Base-by-base conservation (phyloP, 2,329 filamentous ascomycete genomes). In the Aspergillus hortae region DNA sequence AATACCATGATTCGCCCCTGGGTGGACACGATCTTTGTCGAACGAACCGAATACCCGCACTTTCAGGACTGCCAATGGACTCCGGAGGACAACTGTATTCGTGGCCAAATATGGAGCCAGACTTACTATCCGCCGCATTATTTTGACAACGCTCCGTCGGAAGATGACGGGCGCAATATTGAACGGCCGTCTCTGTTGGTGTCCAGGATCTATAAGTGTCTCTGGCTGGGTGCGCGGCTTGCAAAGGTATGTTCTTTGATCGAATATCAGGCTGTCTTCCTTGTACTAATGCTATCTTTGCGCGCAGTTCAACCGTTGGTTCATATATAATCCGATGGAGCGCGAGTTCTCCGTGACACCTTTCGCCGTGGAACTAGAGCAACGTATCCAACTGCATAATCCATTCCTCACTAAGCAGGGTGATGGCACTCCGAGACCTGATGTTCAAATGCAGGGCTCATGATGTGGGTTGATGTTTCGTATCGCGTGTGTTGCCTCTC, bases 21-120 rank as follows among this genome's bases (percentile, higher is more conserved):
- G 14, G 62, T 65, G 1, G 62, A 64, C 53, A 67, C 65, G 56
- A 56, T 53, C 35, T 67, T 58, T 56, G 73, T 73, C 56, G 71
- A 74, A 54, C 54, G 61, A 53, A 51, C 65, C 36, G 52, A 63
- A 0, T 80, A 83, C 55, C 76, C 78, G 17, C 52, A 59, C 33
- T 59, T 67, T 32, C 68, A 74, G n/a, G 66, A 71, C 48, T 68
- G 59, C 2, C 68, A 72, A 9, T 80, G 83, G 46, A 60, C 86
- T 1, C 77, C 80, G 0, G 83, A 86, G 56, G 83, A 86, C 56
- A 84, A 80, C 56, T 61, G 77, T 1, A 77, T 85, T 6, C 75
- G 81, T 21, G 83, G 83, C 1, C 72, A 80, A 51, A 63, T 80
- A 21, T 83, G 80, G 77, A 77, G 74, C 46, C 71, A 78, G 53